Base-by-base conservation (phyloP, 371 early-diverging fungal species). In the Mortierella sp. region DNA sequence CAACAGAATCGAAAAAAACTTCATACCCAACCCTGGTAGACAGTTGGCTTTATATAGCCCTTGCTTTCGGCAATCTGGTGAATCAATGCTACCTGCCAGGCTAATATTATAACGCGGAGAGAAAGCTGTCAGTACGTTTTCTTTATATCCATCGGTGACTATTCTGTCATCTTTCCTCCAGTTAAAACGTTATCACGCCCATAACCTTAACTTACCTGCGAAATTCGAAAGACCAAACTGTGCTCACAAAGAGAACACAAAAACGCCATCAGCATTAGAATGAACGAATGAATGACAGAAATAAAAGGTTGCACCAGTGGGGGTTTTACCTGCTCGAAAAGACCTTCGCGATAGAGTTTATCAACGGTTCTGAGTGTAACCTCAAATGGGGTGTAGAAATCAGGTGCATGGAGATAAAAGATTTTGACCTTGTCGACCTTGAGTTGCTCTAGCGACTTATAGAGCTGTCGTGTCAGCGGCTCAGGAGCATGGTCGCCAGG, bases 401-500 rank as follows among this genome's bases (percentile, higher is more conserved):
- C 81, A 0, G 86, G 86, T 24, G 83, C 83, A 72, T 86, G 86
- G 23, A 83, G 67, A 62, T 84, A 84, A 56, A 82, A 81, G 14
- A 86, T 72, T 47, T 83, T 80, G 19, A 86, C 84, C 54, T 79
- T 79, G 42, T 57, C 48, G 3, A 53, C 57, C 24, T 81, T 67
- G 27, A 83, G 78, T 6, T 73, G 67, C 43, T 75, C 67, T 4
- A 83, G 59, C 14, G 78, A 73, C 24, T 23, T 56, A 31, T 61
- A 61, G 66, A 86, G 80, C 37, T 72, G 34, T 4, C 57, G 70
- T 37, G 78, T 65, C 30, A 90, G 66, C n/a, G 73, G 72, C 23
- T 70, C 84, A 24, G 85, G 86, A 24, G 72, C 57, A 68, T 85
- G 86, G 43, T 82, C 82, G 41, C 90, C 90, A 12, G 82, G 54